Conservation (phyloP, 352 stramenopile genomes). For the Globisporangium abappressorium region DNA sequence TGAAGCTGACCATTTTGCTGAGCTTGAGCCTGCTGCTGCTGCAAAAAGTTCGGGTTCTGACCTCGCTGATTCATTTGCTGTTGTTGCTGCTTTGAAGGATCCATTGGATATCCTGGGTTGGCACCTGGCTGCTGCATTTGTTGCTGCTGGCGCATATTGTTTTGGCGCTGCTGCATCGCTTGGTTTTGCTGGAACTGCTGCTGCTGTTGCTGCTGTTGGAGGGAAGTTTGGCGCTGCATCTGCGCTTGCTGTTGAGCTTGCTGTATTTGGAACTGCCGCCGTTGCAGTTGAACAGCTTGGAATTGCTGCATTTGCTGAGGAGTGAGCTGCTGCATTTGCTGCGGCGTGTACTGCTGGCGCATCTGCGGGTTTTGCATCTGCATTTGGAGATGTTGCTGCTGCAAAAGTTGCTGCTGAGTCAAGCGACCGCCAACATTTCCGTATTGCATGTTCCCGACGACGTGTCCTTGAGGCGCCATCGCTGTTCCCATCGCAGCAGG, state of each 20-base stretch:
- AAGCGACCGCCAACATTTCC: conserved; percentile 55
- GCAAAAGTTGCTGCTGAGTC: conserved; percentile 77
- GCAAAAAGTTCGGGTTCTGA: conserved; percentile 21
- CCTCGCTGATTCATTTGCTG: conserved; percentile 36
- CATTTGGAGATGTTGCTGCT: conserved; percentile 78
- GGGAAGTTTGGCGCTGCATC: conserved; percentile 62
- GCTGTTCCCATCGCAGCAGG: conserved; percentile 30
- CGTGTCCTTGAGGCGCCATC: conserved; percentile 59
- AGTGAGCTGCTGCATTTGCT: conserved; percentile 77
- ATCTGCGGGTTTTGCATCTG: conserved; percentile 79
- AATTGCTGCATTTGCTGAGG: conserved; percentile 27
- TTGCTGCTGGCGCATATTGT: conserved; percentile 49
- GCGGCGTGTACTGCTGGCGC: conserved; percentile 73
- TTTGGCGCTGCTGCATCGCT: conserved; percentile 51
- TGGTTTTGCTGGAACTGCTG: conserved; percentile 53
- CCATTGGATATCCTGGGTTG: conserved; percentile 14
- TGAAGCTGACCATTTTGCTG: conserved; percentile 42
- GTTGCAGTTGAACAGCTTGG: conserved; percentile 31
- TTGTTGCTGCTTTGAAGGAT: conserved; percentile 26
- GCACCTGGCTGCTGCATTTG: conserved; percentile 41
- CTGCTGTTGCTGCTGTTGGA: conserved; percentile 60
- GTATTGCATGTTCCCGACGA: conserved; percentile 73
- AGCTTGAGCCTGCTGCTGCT: conserved; percentile 44
- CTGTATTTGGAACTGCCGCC: conserved; percentile 51
- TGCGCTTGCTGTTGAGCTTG: conserved; percentile 61